phyloP scores from a whole-genome alignment of 257 asterid species.

The Knoxia roxburghii region DNA sequence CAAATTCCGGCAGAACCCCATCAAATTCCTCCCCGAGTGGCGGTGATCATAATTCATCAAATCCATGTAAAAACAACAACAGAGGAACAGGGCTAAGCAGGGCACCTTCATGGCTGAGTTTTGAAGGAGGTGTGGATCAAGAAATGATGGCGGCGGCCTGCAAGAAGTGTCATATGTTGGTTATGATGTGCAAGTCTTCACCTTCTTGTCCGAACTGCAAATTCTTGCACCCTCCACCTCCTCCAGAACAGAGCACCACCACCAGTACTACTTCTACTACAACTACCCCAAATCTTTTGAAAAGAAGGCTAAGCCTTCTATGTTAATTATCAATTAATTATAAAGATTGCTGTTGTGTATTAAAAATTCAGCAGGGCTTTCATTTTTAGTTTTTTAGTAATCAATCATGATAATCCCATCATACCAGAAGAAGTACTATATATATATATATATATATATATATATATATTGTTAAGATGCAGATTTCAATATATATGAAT shows the following conservation, averaged over 20 bases:
- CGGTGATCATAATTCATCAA: conserved; percentile 6
- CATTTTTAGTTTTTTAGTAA: background rate
- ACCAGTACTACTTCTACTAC: background rate
- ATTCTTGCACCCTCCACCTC: conserved; percentile 38
- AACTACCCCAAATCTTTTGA: conserved; percentile 15
- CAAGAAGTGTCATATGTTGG: conserved; percentile 70
- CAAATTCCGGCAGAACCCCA: background rate
- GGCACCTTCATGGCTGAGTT: conserved; percentile 55
- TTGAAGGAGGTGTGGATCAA: conserved; percentile 39
- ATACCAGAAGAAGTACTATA: no score
- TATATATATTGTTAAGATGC: no score
- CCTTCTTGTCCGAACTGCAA: conserved; percentile 81
- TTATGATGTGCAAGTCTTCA: conserved; percentile 61
- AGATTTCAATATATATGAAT: no score
- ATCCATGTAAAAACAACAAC: conserved; percentile 4
- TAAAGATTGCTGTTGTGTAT: no score
- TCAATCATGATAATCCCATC: no score
- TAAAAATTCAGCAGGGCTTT: background rate
- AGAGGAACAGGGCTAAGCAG: conserved; percentile 20
- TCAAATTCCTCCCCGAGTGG: background rate
- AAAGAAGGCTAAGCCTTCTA: conserved; percentile 31
- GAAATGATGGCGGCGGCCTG: conserved; percentile 75
- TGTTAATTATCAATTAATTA: no score
- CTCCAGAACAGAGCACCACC: conserved; percentile 25
- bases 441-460: no score